Evolutionary conservation across 2,329 filamentous ascomycete genomes (phyloP), one percentile per base, ranked within the genome.

Genomic region (Fusarium irregulare): DNA sequence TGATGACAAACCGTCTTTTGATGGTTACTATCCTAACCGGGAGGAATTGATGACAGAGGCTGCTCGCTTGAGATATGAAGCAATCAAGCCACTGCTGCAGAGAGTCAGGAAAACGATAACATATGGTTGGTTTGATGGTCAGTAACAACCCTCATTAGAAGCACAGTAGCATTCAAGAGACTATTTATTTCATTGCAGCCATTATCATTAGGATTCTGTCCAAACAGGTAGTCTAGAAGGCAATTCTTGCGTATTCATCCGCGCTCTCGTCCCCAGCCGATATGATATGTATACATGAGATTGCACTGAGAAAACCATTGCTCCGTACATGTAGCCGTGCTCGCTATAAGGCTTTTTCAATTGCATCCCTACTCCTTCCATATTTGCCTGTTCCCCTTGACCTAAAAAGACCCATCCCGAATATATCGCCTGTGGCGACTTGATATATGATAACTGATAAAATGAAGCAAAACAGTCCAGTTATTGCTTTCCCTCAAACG

Each of bases 1-100:
- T 4, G 77, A 80, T 47, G 79, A 71, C 12, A 80, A 79, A 66
- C 78, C 79, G 23, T 76, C 79, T 49, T 81, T 80, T 58, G 75
- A 82, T 23, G 75, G 53, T 13, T 80, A 76, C 48, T 83, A 83
- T 61, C 59, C 69, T 6, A 74, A 77, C 14, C 71, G 75, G 7
- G 66, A 73, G 7, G 74, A 74, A 8, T 63, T 80, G 25, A 79
- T 80, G 66, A 75, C 78, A 11, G 74, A 75, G 7, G 79, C 80
- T 42, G 76, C 76, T 18, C 60, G 78, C 54, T 71, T 76, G 46
- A 77, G 81, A 42, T 72, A 73, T 45, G 64, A 66, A 23, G 73
- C 65, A 20, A 42, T 81, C 27, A 50, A 74, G 30, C 69, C 59
- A 6, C 70, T 68, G 42, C 41, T 73, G 18, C 16, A 51, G n/a